These are phyloP conservation scores for Ocimum tenuiflorum DNA, from an alignment of 257 asterid genomes.

Conservation along the genomic window DNA sequence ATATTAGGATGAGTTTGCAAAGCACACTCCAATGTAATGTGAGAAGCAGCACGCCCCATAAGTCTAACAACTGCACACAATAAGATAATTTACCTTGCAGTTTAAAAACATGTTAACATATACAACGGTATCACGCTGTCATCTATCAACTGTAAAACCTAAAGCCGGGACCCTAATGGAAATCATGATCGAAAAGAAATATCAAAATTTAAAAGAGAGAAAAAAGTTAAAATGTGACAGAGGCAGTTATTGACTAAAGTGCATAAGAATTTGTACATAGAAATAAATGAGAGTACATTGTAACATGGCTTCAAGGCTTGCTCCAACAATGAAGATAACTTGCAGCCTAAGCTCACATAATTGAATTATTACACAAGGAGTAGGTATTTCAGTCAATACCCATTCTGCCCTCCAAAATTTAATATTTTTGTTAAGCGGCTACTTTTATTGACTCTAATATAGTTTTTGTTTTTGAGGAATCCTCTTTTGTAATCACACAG, in stretches of 20 bases:
- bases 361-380: neutral
- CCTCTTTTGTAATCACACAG: neutral
- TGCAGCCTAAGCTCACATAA: neutral
- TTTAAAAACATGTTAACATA: neutral
- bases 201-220: neutral
- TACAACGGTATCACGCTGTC: neutral
- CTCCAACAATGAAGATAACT: neutral
- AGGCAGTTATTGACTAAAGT: neutral
- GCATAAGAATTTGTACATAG: neutral
- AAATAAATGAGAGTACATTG: neutral
- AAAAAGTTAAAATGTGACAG: neutral
- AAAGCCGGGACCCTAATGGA: neutral
- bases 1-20: slow-evolving; percentile 94
- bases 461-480: neutral
- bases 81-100: neutral
- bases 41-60: slow-evolving; percentile 99
- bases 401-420: neutral
- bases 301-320: neutral
- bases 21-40: slow-evolving; percentile 96
- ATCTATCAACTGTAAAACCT: slow-evolving; percentile 3
- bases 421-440: neutral
- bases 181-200: slow-evolving; percentile 10
- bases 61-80: slow-evolving; percentile 77
- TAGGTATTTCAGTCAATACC: neutral
- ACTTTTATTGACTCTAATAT: neutral